Conservation (phyloP, 805 yeast genomes). For the Schizosaccharomyces osmophilus region DNA sequence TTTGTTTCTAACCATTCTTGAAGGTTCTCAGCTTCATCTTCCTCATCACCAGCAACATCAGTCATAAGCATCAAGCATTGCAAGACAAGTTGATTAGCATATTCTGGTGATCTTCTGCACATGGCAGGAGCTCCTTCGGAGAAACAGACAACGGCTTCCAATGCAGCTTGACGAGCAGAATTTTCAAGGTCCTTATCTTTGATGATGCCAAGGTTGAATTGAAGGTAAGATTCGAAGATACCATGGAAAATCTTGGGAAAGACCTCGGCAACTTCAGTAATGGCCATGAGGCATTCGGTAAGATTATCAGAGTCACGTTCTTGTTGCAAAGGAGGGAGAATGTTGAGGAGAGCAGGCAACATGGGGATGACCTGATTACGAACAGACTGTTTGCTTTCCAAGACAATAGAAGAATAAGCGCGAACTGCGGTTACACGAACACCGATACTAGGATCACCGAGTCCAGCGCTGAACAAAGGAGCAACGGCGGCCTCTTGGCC, state of each 20-base stretch:
- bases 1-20: conserved; percentile 69
- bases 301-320: conserved; percentile 60
- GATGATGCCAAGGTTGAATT: conserved; percentile 62
- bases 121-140: conserved; percentile 82
- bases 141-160: conserved; percentile 74
- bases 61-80: conserved; percentile 67
- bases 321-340: conserved; percentile 61
- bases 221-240: conserved; percentile 70
- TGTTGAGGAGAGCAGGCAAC: conserved; percentile 61
- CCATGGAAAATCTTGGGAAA: conserved; percentile 89
- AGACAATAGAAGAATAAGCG: conserved; percentile 78
- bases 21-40: conserved; percentile 40
- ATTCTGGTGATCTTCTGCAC: conserved; percentile 62
- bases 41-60: conserved; percentile 64
- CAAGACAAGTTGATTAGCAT: conserved; percentile 46
- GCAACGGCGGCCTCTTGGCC: conserved; percentile 29
- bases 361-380: conserved; percentile 62
- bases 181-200: conserved; percentile 62
- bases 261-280: conserved; percentile 71
- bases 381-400: conserved; percentile 46
- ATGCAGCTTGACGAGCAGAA: conserved; percentile 55
- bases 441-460: conserved; percentile 51
- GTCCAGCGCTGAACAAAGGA: conserved; percentile 53
- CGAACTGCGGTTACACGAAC: conserved; percentile 80
- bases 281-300: conserved; percentile 65